Percentiles rank a stretch among this genome's conserved stretches.
phyloP scores from a whole-genome alignment of 352 stramenopile genomes.

The Phytopythium vexans region DNA sequence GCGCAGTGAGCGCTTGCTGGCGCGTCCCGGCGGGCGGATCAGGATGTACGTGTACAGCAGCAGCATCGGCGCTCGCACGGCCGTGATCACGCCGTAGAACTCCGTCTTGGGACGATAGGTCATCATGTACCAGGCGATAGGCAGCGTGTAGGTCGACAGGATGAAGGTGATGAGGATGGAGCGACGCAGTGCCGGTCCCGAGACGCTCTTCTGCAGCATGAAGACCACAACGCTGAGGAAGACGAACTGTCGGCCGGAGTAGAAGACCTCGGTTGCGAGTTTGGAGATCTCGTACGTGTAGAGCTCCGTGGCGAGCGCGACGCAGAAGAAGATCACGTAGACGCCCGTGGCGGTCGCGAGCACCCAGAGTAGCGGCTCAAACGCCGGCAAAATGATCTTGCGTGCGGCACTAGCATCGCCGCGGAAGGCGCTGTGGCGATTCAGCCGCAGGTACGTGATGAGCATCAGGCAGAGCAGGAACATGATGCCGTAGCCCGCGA shows the following conservation, averaged over 20 bases:
- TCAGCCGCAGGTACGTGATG: conserved; percentile 44
- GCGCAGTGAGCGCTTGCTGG: conserved; percentile 45
- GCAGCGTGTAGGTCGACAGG: conserved; percentile 46
- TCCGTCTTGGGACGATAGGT: conserved; percentile 29
- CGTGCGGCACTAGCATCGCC: conserved; percentile 40
- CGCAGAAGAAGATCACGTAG: conserved; percentile 50
- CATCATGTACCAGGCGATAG: conserved; percentile 31
- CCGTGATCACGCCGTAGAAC: conserved; percentile 33
- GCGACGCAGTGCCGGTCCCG: conserved; percentile 35
- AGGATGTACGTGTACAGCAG: conserved; percentile 57
- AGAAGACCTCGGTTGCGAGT: conserved; percentile 52
- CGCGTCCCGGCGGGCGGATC: conserved; percentile 36
- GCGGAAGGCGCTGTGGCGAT: conserved; percentile 37
- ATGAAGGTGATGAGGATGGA: conserved; percentile 39
- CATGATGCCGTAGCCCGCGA: conserved; percentile 59
- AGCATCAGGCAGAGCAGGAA: conserved; percentile 40
- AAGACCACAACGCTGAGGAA: conserved; percentile 63
- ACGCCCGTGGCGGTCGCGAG: conserved; percentile 34
- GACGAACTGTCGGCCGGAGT: conserved; percentile 58
- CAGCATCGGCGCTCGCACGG: conserved; percentile 27
- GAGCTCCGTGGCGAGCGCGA: conserved; percentile 27
- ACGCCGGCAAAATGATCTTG: conserved; percentile 63
- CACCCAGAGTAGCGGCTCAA: conserved; percentile 52
- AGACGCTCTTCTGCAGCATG: conserved; percentile 63
- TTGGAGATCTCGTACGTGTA: conserved; percentile 54